A percentile compares a stretch with the other conserved stretches of the same genome.
These are phyloP conservation scores for Suillus sp. DNA, from an alignment of 768 basidiomycete species.

Conservation along the genomic window DNA sequence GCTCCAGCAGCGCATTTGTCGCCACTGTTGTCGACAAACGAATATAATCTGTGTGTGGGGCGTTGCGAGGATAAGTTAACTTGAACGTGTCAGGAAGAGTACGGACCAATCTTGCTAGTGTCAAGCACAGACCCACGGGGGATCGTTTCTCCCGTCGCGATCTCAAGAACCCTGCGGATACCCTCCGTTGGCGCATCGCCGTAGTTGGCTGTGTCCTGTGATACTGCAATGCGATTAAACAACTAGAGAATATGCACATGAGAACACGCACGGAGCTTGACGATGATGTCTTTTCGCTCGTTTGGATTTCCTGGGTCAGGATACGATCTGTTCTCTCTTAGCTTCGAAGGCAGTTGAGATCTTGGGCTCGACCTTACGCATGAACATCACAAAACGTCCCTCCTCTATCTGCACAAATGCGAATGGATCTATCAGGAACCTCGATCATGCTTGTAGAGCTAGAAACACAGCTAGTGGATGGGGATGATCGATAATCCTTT, in stretches of 20 bases:
- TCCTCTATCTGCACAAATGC: constrained; percentile 86
- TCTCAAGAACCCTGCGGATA: constrained; percentile 83
- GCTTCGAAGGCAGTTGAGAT: background rate
- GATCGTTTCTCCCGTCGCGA: constrained; percentile 67
- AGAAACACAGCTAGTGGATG: background rate
- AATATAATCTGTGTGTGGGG: constrained; percentile 68
- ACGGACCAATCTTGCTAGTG: constrained; percentile 77
- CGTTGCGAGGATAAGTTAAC: background rate
- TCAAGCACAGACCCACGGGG: constrained; percentile 65
- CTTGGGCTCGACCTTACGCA: constrained; percentile 50
- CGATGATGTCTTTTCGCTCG: constrained; percentile 77
- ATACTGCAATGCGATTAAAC: constrained; percentile 51
- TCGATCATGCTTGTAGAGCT: constrained; percentile 17
- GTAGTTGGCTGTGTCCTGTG: constrained; percentile 88
- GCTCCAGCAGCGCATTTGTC: constrained; percentile 93
- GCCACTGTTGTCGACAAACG: constrained; percentile 93
- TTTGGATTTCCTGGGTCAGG: constrained; percentile 64
- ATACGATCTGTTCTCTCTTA: constrained; percentile 54
- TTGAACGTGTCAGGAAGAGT: background rate
- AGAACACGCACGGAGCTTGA: constrained; percentile 72
- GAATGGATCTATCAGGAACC: constrained; percentile 75
- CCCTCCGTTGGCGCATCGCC: constrained; percentile 93
- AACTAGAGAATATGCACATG: background rate
- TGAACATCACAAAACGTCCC: constrained; percentile 93
- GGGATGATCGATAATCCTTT: background rate